Evolutionary conservation across 1,139 yeast genomes (phyloP), one percentile per base, ranked within the genome.

Genomic region (Chernovozyma aurita): DNA sequence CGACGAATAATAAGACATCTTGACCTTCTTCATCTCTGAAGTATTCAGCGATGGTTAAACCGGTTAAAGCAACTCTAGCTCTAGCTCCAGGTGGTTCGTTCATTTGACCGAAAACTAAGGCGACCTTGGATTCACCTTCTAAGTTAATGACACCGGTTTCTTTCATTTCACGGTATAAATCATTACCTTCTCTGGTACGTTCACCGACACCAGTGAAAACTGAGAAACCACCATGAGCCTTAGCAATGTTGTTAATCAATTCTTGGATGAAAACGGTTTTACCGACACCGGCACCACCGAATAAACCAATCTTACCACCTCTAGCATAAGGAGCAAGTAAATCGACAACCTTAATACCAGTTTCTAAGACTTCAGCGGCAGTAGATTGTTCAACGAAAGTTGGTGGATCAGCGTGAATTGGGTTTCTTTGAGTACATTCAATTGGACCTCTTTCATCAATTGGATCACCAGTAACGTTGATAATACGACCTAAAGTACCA

Each of bases 231-330:
- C 98, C 98, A 71, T 92, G 98, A 61, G 98, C 98, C 81, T 90
- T 92, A 70, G 98, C 98, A 65, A 92, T 92, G 82, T 92, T 92
- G 88, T 92, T 90, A 73, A 92, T 92, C 78, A 92, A 83, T 78
- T 92, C 98, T 80, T 92, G 98, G 75, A 92, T 92, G 76, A 92
- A 92, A 51, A 92, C 98, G 71, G 98, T 92, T 78, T 92, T 92
- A 78, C 98, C 98, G 87, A 92, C 98, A 90, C 98, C 98, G 73
- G 98, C 98, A 90, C 98, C 98, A 80, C 98, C 98, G 85, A 92
- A 92, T 66, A 92, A 83, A 82, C 98, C 98, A 86, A 92, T 92
- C 84, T 92, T 92, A 86, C 98, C 98, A 85, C 98, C 98, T 85
- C 97, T 90, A 67, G 98, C 98, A 78, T 92, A 92, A 57, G 98